Evolutionary conservation across 164 flowering plant species (phyloP).

Genomic region (Akebia trifoliata): DNA sequence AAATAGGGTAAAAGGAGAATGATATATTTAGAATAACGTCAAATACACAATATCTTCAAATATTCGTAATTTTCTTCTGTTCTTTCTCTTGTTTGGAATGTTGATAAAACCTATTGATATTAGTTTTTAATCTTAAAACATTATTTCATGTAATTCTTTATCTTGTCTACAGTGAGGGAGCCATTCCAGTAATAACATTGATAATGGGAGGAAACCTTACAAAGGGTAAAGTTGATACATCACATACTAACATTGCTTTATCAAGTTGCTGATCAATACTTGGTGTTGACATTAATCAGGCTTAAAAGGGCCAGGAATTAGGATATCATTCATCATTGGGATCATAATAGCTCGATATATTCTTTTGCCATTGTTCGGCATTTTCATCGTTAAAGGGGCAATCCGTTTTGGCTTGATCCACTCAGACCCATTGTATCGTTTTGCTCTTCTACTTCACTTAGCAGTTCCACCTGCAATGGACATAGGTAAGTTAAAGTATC

Average conservation of each 20-base stretch:
- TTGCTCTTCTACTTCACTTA: constrained; percentile 60
- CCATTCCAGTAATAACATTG: constrained; percentile 60
- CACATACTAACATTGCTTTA: too few species aligned
- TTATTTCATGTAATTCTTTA: not conserved
- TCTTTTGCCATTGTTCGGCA: constrained; percentile 47
- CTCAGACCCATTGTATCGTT: constrained; percentile 50
- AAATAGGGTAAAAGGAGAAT: too few species aligned
- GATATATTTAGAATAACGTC: too few species aligned
- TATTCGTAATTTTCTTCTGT: too few species aligned
- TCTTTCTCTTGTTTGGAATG: too few species aligned
- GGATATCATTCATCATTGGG: constrained; percentile 32
- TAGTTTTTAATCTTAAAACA: too few species aligned
- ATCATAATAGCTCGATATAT: constrained; percentile 44
- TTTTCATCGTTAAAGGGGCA: constrained; percentile 49
- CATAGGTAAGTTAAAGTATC: constrained; percentile 40
- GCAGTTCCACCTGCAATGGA: constrained; percentile 76
- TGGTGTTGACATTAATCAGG: constrained; percentile 35
- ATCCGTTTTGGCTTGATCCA: constrained; percentile 34
- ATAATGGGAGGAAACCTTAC: constrained; percentile 69
- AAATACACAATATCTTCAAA: too few species aligned
- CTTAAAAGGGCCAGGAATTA: constrained; percentile 31
- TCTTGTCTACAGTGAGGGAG: constrained; percentile 48
- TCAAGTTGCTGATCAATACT: too few species aligned
- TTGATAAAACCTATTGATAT: too few species aligned
- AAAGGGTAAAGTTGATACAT: constrained; percentile 32